Base-by-base conservation (phyloP, 306 rosid species). In the Cucurbita argyrosperma region DNA sequence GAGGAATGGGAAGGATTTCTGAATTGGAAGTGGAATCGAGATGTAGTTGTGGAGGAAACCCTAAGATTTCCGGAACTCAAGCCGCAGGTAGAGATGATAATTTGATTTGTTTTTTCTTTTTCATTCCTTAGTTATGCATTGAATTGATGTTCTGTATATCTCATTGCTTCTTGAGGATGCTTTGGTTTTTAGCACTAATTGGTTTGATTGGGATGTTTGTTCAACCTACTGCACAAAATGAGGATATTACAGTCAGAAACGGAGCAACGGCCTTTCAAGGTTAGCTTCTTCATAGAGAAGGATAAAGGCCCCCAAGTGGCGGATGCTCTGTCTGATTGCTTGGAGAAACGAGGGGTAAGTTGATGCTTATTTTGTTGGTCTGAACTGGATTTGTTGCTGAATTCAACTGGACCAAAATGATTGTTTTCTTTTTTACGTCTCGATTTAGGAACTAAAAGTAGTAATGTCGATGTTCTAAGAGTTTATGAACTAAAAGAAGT, bases 231-330 rank as follows among this genome's bases (percentile, higher is more conserved):
- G 21, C 23, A 62, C 46, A 35, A 62, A 37, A 13, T 39, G 69
- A 16, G 23, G 42, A 76, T 53, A 65, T 78, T 82, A 80, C 82
- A 92, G 97, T 67, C 88, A 15, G 87, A 88, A 76, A 80, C 86
- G 40, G 90, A 90, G 71, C 96, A 92, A 76, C 84, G 92, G 23
- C 90, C 96, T 60, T 90, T 85, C 85, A 92, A 92, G 78, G 88
- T 90, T 77, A 88, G 97, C 95, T 92, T 92, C 76, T 90, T 74
- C 68, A 74, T 92, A 58, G 90, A 88, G 72, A 84, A 90, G 88
- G 84, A 26, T 59, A 74, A 82, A 77, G 97, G 88, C 51, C 64
- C 73, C 52, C 79, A 64, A 67, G 79, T 88, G 56, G 80, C 79
- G 12, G 67, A 83, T 56, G 80, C 70, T 83, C 84, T 90, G 13